These are phyloP conservation scores for Epithemia pelagica DNA, from an alignment of 108 stramenopile genomes.

Conservation along the genomic window DNA sequence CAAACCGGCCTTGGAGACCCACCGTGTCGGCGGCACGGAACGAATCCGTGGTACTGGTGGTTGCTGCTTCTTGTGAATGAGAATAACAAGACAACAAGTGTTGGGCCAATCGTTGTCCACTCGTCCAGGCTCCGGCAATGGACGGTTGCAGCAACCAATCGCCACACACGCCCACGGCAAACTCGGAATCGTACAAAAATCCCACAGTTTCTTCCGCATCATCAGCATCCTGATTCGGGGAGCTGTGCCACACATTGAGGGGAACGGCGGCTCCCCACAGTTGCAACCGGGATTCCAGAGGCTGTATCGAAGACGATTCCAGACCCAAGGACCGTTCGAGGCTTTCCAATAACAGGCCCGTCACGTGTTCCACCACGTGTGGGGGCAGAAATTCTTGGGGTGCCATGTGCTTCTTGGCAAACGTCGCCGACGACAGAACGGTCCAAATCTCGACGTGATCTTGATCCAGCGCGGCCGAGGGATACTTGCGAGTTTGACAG, in stretches of 20 bases:
- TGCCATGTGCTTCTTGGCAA: constrained; percentile 70
- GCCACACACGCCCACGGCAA: constrained; percentile 67
- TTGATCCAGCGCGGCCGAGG: constrained; percentile 10
- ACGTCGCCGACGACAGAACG: constrained; percentile 61
- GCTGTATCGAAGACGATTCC: background rate
- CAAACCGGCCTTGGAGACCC: background rate
- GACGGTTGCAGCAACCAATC: constrained; percentile 80
- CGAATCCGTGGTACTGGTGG: too few species aligned
- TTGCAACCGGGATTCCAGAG: constrained; percentile 58
- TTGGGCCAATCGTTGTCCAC: constrained; percentile 58
- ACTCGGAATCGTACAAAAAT: constrained; percentile 56
- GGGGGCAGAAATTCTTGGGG: constrained; percentile 77
- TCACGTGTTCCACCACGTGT: constrained; percentile 49
- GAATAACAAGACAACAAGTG: too few species aligned
- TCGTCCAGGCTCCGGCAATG: constrained; percentile 77
- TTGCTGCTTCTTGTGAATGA: too few species aligned
- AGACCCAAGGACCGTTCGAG: constrained; percentile 37
- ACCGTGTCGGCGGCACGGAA: background rate
- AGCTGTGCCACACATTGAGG: constrained; percentile 54
- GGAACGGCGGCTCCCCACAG: constrained; percentile 88
- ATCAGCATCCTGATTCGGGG: background rate
- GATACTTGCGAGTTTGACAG: constrained; percentile 60
- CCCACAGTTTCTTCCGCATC: constrained; percentile 17
- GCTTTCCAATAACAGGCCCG: constrained; percentile 32
- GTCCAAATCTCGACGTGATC: constrained; percentile 65